Percentiles rank a stretch among this genome's conserved stretches.
Conservation (phyloP, 495 filamentous ascomycete species). For the Lasiosphaeria miniovina region DNA sequence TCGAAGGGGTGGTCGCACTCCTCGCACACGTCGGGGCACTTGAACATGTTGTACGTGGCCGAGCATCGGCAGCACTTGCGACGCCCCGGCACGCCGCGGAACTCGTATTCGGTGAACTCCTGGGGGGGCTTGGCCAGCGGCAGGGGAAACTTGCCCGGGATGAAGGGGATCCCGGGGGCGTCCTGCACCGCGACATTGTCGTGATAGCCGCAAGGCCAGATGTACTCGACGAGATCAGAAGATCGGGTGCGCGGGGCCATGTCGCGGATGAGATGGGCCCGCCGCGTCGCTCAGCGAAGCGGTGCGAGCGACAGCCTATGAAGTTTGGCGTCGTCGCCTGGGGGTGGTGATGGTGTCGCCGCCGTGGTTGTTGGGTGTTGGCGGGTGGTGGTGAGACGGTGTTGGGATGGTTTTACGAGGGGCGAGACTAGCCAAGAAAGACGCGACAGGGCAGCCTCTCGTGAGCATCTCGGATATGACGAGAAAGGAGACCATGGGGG, state of each 20-base stretch:
- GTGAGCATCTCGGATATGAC: background rate
- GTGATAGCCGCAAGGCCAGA: slow-evolving; percentile 23
- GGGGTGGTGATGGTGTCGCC: too few species aligned
- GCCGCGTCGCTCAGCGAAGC: background rate
- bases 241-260: slow-evolving; percentile 11
- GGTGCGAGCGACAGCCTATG: background rate
- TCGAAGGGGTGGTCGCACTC: slow-evolving; percentile 19
- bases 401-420: background rate
- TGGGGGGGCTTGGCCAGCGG: slow-evolving; percentile 19
- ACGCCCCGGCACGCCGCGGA: slow-evolving; percentile 14
- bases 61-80: slow-evolving; percentile 22
- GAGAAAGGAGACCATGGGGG: background rate
- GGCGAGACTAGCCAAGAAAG: background rate
- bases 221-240: slow-evolving; percentile 18
- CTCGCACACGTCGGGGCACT: slow-evolving; percentile 13
- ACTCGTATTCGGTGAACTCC: slow-evolving; percentile 20
- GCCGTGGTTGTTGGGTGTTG: too few species aligned
- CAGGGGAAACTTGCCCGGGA: slow-evolving; percentile 12
- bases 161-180: slow-evolving; percentile 16
- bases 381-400: background rate
- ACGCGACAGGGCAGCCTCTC: background rate
- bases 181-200: slow-evolving; percentile 16
- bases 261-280: background rate
- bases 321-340: background rate
- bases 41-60: slow-evolving; percentile 20